phyloP scores from a whole-genome alignment of 2,329 filamentous ascomycete species.

The Chalaropsis thielavioides region DNA sequence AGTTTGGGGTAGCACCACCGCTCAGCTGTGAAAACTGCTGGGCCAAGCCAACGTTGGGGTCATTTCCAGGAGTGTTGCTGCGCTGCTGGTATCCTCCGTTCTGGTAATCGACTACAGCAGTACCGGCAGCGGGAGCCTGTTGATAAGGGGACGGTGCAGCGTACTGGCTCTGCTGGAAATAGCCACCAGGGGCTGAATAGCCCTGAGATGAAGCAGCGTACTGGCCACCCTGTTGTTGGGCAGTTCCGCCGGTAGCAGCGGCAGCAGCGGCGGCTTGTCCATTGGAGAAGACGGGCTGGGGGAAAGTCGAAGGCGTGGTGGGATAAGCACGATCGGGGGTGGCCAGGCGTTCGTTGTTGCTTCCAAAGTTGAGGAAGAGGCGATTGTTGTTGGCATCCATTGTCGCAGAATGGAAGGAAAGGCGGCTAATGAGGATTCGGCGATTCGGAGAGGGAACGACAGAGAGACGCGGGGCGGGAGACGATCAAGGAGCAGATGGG shows the following conservation, averaged over 20 bases:
- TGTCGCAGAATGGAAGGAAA: conserved; percentile 20
- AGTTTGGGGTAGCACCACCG: conserved; percentile 43
- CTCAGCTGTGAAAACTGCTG: conserved; percentile 92
- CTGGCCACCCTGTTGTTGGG: conserved; percentile 24
- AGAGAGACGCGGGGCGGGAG: neutral
- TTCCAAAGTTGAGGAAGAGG: conserved; percentile 52
- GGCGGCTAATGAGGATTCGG: neutral
- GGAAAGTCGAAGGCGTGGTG: conserved; percentile 89
- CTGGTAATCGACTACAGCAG: conserved; percentile 36
- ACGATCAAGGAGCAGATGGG: neutral
- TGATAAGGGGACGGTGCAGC: conserved; percentile 22
- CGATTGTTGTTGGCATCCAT: conserved; percentile 47
- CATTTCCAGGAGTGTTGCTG: conserved; percentile 50
- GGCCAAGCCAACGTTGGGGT: conserved; percentile 78
- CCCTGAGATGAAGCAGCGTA: conserved; percentile 21
- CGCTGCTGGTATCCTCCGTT: conserved; percentile 34
- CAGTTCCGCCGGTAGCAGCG: conserved; percentile 12
- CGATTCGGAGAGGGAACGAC: neutral
- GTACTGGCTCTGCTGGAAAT: conserved; percentile 35
- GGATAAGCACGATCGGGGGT: conserved; percentile 55
- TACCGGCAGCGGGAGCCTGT: conserved; percentile 26
- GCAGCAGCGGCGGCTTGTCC: conserved; percentile 26
- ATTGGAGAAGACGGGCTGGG: conserved; percentile 61
- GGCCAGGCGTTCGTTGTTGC: conserved; percentile 49
- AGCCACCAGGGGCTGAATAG: conserved; percentile 27